Percentiles rank a stretch among this genome's conserved stretches.
These are phyloP conservation scores for Pouteria glomerata DNA, from an alignment of 148 eudicot genomes.

Conservation along the genomic window DNA sequence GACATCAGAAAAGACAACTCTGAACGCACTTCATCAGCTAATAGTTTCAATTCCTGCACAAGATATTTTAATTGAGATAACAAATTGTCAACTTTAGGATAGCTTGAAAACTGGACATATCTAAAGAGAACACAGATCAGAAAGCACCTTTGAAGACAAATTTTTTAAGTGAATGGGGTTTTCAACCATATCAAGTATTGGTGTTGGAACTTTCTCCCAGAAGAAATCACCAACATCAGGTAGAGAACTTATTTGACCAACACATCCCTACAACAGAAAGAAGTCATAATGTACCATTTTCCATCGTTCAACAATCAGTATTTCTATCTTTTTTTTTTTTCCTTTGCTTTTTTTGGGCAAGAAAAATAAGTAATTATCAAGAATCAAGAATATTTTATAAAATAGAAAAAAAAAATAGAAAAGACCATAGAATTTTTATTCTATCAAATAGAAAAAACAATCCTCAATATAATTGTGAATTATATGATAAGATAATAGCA, in stretches of 20 bases:
- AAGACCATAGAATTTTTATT: neutral
- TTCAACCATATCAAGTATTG: slow-evolving; percentile 82
- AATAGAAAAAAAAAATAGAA: neutral
- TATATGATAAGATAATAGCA: neutral
- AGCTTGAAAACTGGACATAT: neutral
- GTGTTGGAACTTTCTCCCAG: slow-evolving; percentile 68
- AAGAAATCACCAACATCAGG: slow-evolving; percentile 47
- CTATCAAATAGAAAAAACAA: neutral
- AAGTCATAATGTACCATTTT: neutral
- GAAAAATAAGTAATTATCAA: neutral
- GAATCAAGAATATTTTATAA: neutral
- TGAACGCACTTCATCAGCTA: slow-evolving; percentile 74
- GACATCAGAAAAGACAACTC: slow-evolving; percentile 55
- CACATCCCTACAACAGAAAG: slow-evolving; percentile 30
- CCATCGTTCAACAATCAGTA: neutral
- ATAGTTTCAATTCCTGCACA: slow-evolving; percentile 69
- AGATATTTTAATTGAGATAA: slow-evolving; percentile 17
- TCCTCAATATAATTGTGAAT: neutral
- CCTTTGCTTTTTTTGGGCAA: neutral
- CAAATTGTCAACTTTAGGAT: slow-evolving; percentile 5
- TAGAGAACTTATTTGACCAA: slow-evolving; percentile 36
- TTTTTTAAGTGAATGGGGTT: slow-evolving; percentile 76
- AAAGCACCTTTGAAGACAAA: slow-evolving; percentile 68
- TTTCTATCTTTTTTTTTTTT: neutral
- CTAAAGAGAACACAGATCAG: neutral